Base-by-base conservation (phyloP, 2,329 filamentous ascomycete genomes). In the Colletotrichum sp. region DNA sequence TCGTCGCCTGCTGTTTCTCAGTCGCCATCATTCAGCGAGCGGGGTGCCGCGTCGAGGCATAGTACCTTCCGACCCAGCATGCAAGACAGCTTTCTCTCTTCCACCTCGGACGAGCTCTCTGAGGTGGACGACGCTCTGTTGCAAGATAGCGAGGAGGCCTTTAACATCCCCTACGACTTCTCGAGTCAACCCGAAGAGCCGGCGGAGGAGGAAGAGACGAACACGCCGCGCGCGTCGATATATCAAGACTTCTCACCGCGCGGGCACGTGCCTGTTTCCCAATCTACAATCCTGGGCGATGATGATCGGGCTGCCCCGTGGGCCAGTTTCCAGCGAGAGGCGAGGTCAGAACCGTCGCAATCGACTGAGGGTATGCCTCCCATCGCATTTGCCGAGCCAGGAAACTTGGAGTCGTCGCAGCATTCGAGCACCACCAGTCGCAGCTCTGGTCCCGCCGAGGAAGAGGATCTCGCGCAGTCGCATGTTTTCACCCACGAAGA, bases 401-500 rank as follows among this genome's bases (percentile, higher is more conserved):
- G 69, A 69, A 18, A 60, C n/a, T 49, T 67, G 5, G 52, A 66
- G n/a, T 62, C 69, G 9, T 78, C 81, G 2, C 70, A 78, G 7
- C 78, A 80, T 24, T 83, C 82, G 2, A 80, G 73, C 18, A 72
- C 80, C 21, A 79, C 78, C 71, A 83, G 82, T 7, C 39, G 67
- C 26, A 79, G 78, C 26, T 82, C 83, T 24, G 79, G 81, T 15
- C 77, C 78, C 36, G 79, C 84, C 36, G 80, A 71, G 57, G 77
- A 82, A 15, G 88, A 91, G 39, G 91, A 93, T 76, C 85, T 94
- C 24, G 84, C 90, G 5, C 86, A 91, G 77, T 96, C 95, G 7
- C 93, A 91, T 55, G 81, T 96, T 2, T 96, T 94, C 80, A 95
- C 91, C 44, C 94, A 95, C 75, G 94, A 95, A 77, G 94, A 96